phyloP scores from a whole-genome alignment of 345 rosid species.

The Dimocarpus longan region DNA sequence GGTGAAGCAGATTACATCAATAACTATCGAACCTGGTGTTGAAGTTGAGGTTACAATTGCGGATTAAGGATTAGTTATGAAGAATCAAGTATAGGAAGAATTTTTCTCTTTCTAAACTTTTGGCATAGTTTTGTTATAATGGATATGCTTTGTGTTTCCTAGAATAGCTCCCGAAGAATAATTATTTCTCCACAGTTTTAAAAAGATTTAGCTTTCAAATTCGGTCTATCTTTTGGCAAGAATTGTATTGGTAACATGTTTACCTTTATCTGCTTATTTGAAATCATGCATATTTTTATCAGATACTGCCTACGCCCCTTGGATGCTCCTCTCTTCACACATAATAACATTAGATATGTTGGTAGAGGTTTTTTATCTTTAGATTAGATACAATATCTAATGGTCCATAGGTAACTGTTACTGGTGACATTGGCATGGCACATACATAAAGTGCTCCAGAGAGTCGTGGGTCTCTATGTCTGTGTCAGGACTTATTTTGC shows the following conservation, averaged over 20 bases:
- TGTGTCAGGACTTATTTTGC: too few species aligned
- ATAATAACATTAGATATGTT: background rate
- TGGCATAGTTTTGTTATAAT: background rate
- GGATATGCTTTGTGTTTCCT: background rate
- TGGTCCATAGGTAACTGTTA: too few species aligned
- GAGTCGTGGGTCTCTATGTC: too few species aligned
- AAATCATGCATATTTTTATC: background rate
- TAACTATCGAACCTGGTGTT: slow-evolving; percentile 68
- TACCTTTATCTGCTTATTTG: background rate
- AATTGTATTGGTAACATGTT: background rate
- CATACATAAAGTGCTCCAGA: too few species aligned
- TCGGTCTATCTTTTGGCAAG: background rate
- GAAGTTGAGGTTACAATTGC: slow-evolving; percentile 67
- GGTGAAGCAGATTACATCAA: slow-evolving; percentile 71
- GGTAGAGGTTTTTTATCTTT: background rate
- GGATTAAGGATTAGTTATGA: slow-evolving; percentile 16
- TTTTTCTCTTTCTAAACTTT: background rate
- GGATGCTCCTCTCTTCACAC: background rate
- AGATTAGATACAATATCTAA: background rate
- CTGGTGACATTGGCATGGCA: too few species aligned
- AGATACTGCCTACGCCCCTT: background rate
- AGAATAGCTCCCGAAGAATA: background rate
- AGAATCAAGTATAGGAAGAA: background rate
- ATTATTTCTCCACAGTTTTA: slow-evolving; percentile 1
- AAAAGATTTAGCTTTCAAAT: background rate